These are phyloP conservation scores for Lasiodiplodia theobromae DNA, from an alignment of 2,329 filamentous ascomycete species.

Conservation along the genomic window DNA sequence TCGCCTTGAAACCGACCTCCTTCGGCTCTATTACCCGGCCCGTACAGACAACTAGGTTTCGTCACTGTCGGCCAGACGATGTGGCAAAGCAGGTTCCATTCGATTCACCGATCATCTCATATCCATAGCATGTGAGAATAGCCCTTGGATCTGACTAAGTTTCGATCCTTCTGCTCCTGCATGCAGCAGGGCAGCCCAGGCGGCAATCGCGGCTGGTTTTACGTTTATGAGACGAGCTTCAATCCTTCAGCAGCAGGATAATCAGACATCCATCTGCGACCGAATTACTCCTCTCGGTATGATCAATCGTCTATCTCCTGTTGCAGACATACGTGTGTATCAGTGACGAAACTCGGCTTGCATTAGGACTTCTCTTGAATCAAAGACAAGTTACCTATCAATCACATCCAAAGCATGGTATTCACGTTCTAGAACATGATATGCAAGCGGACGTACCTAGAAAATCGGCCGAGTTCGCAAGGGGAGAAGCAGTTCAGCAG, in stretches of 20 bases:
- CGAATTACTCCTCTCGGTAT: neutral
- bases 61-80: neutral
- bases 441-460: neutral
- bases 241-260: neutral
- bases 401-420: neutral
- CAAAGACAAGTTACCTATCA: neutral
- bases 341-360: neutral
- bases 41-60: neutral
- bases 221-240: neutral
- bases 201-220: neutral
- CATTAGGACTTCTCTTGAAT: neutral
- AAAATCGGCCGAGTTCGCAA: neutral
- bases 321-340: neutral
- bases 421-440: neutral
- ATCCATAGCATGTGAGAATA: neutral
- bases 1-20: neutral
- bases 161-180: neutral
- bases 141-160: neutral
- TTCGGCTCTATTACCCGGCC: neutral
- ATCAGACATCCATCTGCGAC: neutral
- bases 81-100: neutral
- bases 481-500: neutral
- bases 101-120: neutral
- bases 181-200: neutral
- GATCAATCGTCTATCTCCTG: neutral